Evolutionary conservation across 345 rosid genomes (phyloP), one percentile per base, ranked within the genome.

Genomic region (Acer campestre): DNA sequence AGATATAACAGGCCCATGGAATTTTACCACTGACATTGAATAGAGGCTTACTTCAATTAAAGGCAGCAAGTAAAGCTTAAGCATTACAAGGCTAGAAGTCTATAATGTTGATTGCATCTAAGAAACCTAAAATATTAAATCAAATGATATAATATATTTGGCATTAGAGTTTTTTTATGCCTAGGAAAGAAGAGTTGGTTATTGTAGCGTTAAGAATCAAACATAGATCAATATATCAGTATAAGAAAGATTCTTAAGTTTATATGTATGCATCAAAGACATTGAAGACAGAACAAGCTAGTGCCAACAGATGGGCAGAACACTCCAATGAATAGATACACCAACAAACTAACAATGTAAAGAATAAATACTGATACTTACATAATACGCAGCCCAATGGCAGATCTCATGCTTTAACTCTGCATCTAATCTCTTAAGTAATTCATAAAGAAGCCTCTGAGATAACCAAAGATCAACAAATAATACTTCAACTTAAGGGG

Each of bases 351-450:
- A 75, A 62, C 71, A 77, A 51, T 71, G 58, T 56, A 25, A 13
- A 49, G 6, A 64, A 49, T 65, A 40, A 38, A 59, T 61, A 12
- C 53, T 38, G 61, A 53, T 7, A 75, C 97, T 86, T 84, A 96
- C 98, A 86, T 96, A 91, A 85, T 94, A 94, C 70, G 98, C 97
- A 29, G 98, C 99, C 98, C 98, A 96, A 75, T 91, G 98, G 83
- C 98, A 86, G 73, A 90, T 85, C 88, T 96, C 98, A 77, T 91
- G 98, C 90, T 96, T 96, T 61, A 94, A 84, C 75, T 96, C 98
- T 9, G 92, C 89, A 84, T 96, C 99, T 67, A 94, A 84, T 87
- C 88, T 94, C 91, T 87, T 91, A 87, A 94, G 78, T 79, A 96
- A 83, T 83, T 96, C 98, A 75, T 86, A 84, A 61, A 90, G 91